Base-by-base conservation (phyloP, 345 rosid species). In the Heritiera fomes region DNA sequence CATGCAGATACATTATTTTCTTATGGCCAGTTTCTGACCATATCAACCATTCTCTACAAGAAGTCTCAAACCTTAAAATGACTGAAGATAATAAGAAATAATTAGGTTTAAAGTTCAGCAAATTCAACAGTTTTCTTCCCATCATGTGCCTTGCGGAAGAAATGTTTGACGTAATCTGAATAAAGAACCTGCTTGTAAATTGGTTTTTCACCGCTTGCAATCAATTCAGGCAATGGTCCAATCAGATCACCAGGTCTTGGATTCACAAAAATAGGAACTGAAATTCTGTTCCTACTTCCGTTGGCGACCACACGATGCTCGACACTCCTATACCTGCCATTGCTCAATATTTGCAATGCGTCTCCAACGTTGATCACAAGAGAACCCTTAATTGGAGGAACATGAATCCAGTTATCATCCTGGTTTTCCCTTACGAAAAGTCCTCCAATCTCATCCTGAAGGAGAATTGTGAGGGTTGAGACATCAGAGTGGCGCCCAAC, bases 291-390 rank as follows among this genome's bases (percentile, higher is more conserved):
- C 59, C 71, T 77, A 67, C 63, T 62, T n/a, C 50, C 71, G 5
- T 58, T 80, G 32, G 83, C 75, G 18, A 74, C 59, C n/a, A 63
- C 76, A 5, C 75, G 78, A 43, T 82, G 85, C 79, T 84, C 82
- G 1, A 82, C 61, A 15, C 82, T 75, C 38, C 60, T 63, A 70
- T 75, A 84, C 2, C 15, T 5, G 10, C 65, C 78, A 52, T 84
- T 81, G 78, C 86, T 81, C 58, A 84, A 46, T 47, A 84, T 81
- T 49, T 81, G 82, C 34, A 78, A 49, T 41, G 60, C 71, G 65
- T 84, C 78, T 12, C 84, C 73, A 11, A 65, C 38, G 28, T 84
- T 81, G 53, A 82, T 64, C 30, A 84, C 78, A 46, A 82, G 81
- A 0, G 83, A 71, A 7, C 83, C 85, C 7, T 79, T 40, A 11